A percentile compares a stretch with the other conserved stretches of the same genome.
phyloP scores from a whole-genome alignment of 169 alveolate genomes.

The Babesia sp. region DNA sequence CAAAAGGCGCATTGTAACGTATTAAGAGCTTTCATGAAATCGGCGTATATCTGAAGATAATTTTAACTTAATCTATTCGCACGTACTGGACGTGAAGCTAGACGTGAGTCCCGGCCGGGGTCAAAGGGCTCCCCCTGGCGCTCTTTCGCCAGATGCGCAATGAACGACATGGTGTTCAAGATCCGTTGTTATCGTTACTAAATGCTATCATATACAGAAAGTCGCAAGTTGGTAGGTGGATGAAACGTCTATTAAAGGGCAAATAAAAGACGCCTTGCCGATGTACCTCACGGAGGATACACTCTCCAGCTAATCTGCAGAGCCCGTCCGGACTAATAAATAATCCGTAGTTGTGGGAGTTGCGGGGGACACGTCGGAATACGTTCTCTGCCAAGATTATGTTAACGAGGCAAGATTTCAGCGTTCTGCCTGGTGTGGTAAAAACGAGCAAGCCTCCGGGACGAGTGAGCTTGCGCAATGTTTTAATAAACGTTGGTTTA shows the following conservation, averaged over 20 bases:
- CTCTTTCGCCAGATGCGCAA: slow-evolving; percentile 29
- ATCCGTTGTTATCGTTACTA: background rate
- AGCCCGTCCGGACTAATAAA: slow-evolving; percentile 40
- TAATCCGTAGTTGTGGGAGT: slow-evolving; percentile 43
- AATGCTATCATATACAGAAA: slow-evolving; percentile 64
- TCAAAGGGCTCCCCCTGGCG: slow-evolving; percentile 44
- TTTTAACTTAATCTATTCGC: background rate
- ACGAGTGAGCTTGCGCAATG: slow-evolving; percentile 5
- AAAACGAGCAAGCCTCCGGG: slow-evolving; percentile 57
- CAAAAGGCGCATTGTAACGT: slow-evolving; percentile 33
- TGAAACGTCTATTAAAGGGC: slow-evolving; percentile 52
- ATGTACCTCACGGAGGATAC: slow-evolving; percentile 22
- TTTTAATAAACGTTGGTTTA: slow-evolving; percentile 19
- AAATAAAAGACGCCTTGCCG: slow-evolving; percentile 55
- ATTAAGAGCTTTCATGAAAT: background rate
- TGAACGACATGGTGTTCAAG: slow-evolving; percentile 21
- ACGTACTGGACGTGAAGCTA: slow-evolving; percentile 49
- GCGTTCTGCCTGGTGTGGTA: slow-evolving; percentile 60
- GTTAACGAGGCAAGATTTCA: slow-evolving; percentile 48
- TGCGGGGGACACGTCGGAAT: slow-evolving; percentile 18
- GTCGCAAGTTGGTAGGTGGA: slow-evolving; percentile 38
- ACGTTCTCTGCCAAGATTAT: slow-evolving; percentile 50
- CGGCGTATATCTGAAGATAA: background rate
- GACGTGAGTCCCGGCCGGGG: slow-evolving; percentile 37
- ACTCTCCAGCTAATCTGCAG: background rate